Percentiles rank a stretch among this genome's conserved stretches.
Evolutionary conservation across 2,329 filamentous ascomycete species (phyloP).

Genomic region (Botryosphaeria dothidea): DNA sequence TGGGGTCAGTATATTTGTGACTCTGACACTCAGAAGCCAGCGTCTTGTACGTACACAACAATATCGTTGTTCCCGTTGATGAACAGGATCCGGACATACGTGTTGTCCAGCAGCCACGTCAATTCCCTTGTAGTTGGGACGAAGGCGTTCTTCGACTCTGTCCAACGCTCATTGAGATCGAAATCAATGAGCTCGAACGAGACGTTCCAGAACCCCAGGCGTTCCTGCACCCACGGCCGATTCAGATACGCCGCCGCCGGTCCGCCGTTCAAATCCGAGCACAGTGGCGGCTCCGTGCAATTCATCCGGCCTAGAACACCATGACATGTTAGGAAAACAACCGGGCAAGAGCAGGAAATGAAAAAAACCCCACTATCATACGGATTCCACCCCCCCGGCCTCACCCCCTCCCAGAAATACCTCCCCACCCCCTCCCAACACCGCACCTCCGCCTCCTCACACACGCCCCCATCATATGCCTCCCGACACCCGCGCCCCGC

Average conservation of each 20-base stretch:
- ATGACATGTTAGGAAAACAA: neutral
- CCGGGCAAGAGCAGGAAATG: neutral
- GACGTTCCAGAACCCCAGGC: neutral
- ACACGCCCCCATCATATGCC: neutral
- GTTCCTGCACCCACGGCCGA: neutral
- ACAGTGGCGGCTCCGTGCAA: neutral
- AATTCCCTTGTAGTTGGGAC: neutral
- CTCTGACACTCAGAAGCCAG: neutral
- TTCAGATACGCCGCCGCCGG: neutral
- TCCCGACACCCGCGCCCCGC: neutral
- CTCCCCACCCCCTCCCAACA: neutral
- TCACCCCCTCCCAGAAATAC: neutral
- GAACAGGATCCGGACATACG: neutral
- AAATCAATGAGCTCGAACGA: neutral
- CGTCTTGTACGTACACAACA: neutral
- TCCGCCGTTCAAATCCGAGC: neutral
- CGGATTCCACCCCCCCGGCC: neutral
- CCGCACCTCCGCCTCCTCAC: neutral
- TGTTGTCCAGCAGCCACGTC: neutral
- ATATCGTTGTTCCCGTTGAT: neutral
- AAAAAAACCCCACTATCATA: neutral
- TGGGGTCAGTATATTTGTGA: neutral
- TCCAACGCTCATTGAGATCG: neutral
- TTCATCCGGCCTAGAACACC: neutral
- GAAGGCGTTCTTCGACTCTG: neutral